phyloP scores from a whole-genome alignment of 2,329 filamentous ascomycete species.

The Chlorencoelia australis region DNA sequence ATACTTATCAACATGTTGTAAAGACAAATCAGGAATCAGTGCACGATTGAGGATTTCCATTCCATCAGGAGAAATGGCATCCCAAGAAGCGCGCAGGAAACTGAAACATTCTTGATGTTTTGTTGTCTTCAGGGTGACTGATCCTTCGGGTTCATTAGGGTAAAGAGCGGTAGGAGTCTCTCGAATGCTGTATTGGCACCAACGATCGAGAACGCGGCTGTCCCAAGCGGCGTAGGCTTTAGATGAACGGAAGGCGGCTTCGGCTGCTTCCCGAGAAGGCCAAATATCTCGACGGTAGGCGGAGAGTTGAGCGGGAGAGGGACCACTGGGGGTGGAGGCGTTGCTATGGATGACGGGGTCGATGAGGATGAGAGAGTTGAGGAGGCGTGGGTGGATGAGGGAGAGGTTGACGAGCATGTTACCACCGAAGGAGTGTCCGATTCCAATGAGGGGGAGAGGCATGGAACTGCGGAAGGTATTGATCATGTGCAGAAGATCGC shows the following conservation, averaged over 20 bases:
- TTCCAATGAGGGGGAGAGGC: slow-evolving; percentile 65
- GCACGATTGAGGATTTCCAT: slow-evolving; percentile 37
- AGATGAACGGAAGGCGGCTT: slow-evolving; percentile 52
- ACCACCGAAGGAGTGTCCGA: slow-evolving; percentile 86
- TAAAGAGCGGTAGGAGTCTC: slow-evolving; percentile 55
- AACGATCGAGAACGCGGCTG: slow-evolving; percentile 62
- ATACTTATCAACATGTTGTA: slow-evolving; percentile 16
- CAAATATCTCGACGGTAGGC: slow-evolving; percentile 68
- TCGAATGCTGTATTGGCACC: slow-evolving; percentile 67
- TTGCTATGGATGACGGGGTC: slow-evolving; percentile 65
- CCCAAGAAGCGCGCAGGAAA: slow-evolving; percentile 53
- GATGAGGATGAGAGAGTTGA: slow-evolving; percentile 66
- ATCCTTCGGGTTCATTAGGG: slow-evolving; percentile 32
- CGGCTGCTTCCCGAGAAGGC: slow-evolving; percentile 65
- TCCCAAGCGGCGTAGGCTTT: slow-evolving; percentile 82
- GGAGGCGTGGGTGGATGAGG: slow-evolving; percentile 69
- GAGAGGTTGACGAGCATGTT: slow-evolving; percentile 62
- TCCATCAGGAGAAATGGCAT: slow-evolving; percentile 26
- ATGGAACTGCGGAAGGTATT: slow-evolving; percentile 74
- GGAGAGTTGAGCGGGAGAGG: slow-evolving; percentile 47
- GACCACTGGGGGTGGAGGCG: slow-evolving; percentile 31
- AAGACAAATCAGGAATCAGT: slow-evolving; percentile 31
- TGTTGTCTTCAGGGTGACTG: slow-evolving; percentile 67
- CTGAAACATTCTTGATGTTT: slow-evolving; percentile 84
- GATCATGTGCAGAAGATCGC: slow-evolving; percentile 73